phyloP scores from a whole-genome alignment of 257 asterid species.

The Solanum corneliomulleri region DNA sequence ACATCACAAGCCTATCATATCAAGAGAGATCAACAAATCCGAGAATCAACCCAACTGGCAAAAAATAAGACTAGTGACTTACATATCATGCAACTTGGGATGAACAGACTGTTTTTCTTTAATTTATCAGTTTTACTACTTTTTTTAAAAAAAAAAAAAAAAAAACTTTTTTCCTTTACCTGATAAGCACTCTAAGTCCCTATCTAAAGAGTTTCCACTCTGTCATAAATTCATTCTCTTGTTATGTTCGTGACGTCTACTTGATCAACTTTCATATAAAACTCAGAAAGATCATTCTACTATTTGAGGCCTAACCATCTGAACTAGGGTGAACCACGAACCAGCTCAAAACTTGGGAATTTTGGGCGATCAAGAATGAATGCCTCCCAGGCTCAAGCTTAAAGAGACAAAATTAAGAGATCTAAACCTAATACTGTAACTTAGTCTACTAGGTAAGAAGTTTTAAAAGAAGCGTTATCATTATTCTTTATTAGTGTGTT shows the following conservation, averaged over 20 bases:
- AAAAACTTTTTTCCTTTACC: neutral
- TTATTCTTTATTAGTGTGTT: neutral
- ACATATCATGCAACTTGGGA: neutral
- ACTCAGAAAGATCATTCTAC: neutral
- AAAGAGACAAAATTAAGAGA: neutral
- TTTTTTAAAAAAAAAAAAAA: neutral
- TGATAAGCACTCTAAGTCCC: neutral
- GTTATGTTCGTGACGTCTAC: neutral
- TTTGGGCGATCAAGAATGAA: neutral
- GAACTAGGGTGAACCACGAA: neutral
- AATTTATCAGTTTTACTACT: neutral
- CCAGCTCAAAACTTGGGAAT: neutral
- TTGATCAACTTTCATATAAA: neutral
- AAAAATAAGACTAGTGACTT: neutral
- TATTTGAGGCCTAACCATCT: neutral
- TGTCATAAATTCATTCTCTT: neutral
- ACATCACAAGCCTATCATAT: constrained; percentile 59
- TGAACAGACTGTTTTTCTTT: neutral
- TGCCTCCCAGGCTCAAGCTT: neutral
- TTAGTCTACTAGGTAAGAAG: neutral
- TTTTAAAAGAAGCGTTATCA: neutral
- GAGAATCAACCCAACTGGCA: neutral
- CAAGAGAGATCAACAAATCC: constrained; percentile 8
- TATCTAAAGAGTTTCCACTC: neutral
- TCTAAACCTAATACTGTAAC: neutral